phyloP scores from a whole-genome alignment of 2,329 filamentous ascomycete species.

The Sclerotinia subarctica region DNA sequence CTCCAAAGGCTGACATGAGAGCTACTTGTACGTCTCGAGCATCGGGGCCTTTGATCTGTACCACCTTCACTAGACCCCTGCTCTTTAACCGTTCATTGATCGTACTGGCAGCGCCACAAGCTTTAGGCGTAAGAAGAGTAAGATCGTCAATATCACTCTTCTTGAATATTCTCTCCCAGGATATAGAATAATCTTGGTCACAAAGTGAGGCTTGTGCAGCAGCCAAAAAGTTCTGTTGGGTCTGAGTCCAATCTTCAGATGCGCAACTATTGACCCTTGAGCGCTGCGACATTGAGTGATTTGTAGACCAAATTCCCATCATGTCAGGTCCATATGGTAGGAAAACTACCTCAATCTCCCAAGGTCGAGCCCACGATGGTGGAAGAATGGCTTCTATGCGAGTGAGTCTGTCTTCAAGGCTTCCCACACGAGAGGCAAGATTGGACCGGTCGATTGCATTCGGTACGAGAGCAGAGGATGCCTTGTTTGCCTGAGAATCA shows the following conservation, averaged over 20 bases:
- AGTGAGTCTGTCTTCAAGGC: conserved; percentile 44
- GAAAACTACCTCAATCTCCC: conserved; percentile 74
- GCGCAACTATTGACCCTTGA: conserved; percentile 40
- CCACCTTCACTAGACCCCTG: conserved; percentile 64
- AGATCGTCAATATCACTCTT: background rate
- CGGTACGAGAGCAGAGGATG: conserved; percentile 40
- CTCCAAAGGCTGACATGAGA: conserved; percentile 60
- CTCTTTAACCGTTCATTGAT: conserved; percentile 72
- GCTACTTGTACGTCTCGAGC: conserved; percentile 65
- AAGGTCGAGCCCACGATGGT: conserved; percentile 62
- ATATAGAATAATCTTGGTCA: conserved; percentile 28
- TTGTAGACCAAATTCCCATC: conserved; percentile 52
- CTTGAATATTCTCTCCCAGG: conserved; percentile 30
- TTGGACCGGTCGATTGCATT: conserved; percentile 40
- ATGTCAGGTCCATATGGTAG: conserved; percentile 63
- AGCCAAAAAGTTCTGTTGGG: conserved; percentile 33
- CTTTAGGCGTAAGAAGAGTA: conserved; percentile 51
- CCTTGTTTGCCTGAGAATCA: conserved; percentile 38
- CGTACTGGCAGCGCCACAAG: conserved; percentile 59
- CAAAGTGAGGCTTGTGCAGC: conserved; percentile 32
- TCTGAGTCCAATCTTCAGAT: conserved; percentile 48
- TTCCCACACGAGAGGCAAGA: conserved; percentile 43
- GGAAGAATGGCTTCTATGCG: conserved; percentile 39
- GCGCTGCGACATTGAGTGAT: conserved; percentile 40
- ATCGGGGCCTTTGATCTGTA: conserved; percentile 60